These are phyloP conservation scores for Poronia punctata DNA, from an alignment of 495 filamentous ascomycete species.

Conservation along the genomic window DNA sequence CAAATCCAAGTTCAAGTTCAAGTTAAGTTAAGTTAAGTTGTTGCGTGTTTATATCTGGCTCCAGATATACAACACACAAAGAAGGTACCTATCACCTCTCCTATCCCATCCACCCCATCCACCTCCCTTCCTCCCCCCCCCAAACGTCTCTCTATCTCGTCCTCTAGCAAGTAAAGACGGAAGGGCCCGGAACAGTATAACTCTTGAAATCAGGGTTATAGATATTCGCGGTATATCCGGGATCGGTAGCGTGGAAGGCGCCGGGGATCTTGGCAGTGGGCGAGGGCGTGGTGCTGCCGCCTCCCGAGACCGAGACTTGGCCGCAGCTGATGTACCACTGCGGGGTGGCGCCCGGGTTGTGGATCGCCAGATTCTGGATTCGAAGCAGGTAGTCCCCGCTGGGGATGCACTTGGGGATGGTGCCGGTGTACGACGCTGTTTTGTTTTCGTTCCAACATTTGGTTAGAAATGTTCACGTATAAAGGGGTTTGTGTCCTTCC, in stretches of 20 bases:
- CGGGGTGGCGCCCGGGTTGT: constrained; percentile 46
- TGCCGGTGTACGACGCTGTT: constrained; percentile 41
- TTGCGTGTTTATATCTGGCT: no score
- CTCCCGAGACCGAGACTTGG: constrained; percentile 50
- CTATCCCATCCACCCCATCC: no score
- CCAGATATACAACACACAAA: no score
- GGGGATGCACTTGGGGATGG: constrained; percentile 47
- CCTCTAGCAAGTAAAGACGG: constrained; percentile 19
- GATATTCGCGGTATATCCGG: constrained; percentile 36
- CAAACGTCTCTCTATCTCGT: no score
- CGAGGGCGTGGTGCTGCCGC: constrained; percentile 40
- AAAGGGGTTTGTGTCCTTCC: no score
- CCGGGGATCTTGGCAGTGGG: constrained; percentile 48
- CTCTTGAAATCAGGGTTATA: constrained; percentile 23
- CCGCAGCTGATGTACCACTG: constrained; percentile 54
- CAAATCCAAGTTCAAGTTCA: no score
- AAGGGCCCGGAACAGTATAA: constrained; percentile 21
- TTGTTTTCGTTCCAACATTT: no score
- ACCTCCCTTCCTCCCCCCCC: no score
- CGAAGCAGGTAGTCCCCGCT: constrained; percentile 57
- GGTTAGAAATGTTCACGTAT: no score
- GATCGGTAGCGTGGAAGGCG: constrained; percentile 47
- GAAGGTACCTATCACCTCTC: no score
- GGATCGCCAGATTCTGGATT: constrained; percentile 54
- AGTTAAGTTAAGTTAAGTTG: no score